Conservation (phyloP, 306 rosid genomes). For the Glycine latifolia region DNA sequence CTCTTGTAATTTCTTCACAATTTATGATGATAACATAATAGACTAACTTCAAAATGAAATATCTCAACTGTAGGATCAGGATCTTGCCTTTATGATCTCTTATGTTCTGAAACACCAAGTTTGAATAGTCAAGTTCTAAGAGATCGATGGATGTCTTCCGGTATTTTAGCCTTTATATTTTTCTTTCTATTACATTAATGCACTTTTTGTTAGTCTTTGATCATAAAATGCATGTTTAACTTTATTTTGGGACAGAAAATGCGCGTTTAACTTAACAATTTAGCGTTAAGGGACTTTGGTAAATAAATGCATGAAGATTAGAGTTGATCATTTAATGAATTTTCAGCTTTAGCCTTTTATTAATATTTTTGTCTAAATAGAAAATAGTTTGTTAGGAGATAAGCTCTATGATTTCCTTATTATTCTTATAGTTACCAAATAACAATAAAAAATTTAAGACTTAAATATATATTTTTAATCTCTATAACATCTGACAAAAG, state of each 20-base stretch:
- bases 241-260: no score
- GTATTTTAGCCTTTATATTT: slow-evolving; percentile 49
- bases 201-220: no score
- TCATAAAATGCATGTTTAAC: no score
- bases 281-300: background rate
- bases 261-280: background rate
- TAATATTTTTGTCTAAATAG: background rate
- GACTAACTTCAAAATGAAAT: slow-evolving; percentile 42
- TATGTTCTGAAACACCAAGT: slow-evolving; percentile 66
- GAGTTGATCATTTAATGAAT: background rate
- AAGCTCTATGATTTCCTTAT: background rate
- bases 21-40: background rate
- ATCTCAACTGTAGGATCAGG: slow-evolving; percentile 58
- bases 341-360: background rate
- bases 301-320: background rate
- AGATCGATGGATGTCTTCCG: slow-evolving; percentile 50
- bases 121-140: slow-evolving; percentile 55
- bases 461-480: no score
- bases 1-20: slow-evolving; percentile 1
- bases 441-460: background rate
- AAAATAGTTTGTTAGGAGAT: background rate
- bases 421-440: background rate
- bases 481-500: no score
- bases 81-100: slow-evolving; percentile 81
- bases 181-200: background rate